These are phyloP conservation scores for Raddia guianensis DNA, from an alignment of 176 grass and related monocot species.

Conservation along the genomic window DNA sequence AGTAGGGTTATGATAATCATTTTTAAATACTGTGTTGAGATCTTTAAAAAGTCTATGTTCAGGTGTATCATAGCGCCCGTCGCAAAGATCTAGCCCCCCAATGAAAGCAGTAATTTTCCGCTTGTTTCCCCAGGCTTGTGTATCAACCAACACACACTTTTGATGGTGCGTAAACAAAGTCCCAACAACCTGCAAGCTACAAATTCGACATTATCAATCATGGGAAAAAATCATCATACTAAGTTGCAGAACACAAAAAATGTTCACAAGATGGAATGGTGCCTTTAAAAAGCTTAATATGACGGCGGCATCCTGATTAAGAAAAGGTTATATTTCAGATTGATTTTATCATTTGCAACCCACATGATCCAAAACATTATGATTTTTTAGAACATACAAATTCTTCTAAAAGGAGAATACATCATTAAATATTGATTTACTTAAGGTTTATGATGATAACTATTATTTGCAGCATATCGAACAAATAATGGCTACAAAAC, in stretches of 20 bases:
- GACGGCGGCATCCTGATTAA: background rate
- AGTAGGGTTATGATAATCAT: constrained; percentile 89
- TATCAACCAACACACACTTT: constrained; percentile 94
- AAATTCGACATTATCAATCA: constrained; percentile 33
- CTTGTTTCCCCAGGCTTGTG: constrained; percentile 80
- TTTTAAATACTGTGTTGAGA: constrained; percentile 77
- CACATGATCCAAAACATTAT: constrained; percentile 6
- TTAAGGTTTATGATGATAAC: constrained; percentile 13
- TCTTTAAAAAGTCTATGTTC: constrained; percentile 82
- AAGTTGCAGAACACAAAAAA: constrained; percentile 2
- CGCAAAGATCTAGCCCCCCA: constrained; percentile 95
- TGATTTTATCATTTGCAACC: background rate
- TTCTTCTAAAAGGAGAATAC: background rate
- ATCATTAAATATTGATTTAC: background rate
- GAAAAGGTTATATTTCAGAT: background rate
- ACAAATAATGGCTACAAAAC: constrained; percentile 2
- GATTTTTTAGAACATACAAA: background rate
- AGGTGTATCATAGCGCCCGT: constrained; percentile 98
- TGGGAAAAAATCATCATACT: constrained; percentile 8
- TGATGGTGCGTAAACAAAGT: constrained; percentile 96
- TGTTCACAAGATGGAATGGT: constrained; percentile 28
- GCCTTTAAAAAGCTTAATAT: background rate
- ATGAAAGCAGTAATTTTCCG: constrained; percentile 92
- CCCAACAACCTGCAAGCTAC: constrained; percentile 78
- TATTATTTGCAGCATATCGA: background rate